Evolutionary conservation across 129 eudicot species (phyloP), one percentile per base, ranked within the genome.

Genomic region (Scalesia atractyloides): DNA sequence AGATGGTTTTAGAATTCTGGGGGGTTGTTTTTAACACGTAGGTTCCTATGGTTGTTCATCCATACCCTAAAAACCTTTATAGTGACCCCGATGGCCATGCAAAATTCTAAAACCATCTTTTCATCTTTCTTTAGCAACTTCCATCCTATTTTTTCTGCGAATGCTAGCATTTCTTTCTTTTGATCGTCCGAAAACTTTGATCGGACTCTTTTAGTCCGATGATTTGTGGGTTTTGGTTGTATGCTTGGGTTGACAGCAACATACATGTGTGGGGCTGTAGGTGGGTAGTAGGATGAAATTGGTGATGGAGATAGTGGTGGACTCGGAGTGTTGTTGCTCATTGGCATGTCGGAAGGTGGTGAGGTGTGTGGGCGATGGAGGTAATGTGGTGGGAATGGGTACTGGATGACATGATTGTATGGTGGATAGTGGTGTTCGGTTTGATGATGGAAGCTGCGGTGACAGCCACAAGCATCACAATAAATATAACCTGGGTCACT

Each of bases 401-500:
- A 81, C 64, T 83, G 86, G 39, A 79, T 65, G 15, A 65, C 36
- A 49, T 22, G 80, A 48, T 17, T 80, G 33, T n/a, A 49, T 9
- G 81, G 82, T 44, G 70, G 81, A 51, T 47, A 73, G 1, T 56
- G 66, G 4, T 86, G 85, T 2, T 80, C 83, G 0, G 88, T 79
- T 11, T 87, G 89, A 13, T 87, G 88, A 77, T 91, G 97, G 86
- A 88, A 91, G 72, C 84, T 91, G 39, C 97, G 97, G 87, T 91
- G 97, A 76, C 97, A 91, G 2, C 95, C 95, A 47, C 97, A 88
- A 2, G 93, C 97, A 20, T 88, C 87, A 79, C 97, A 91, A 22
- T 58, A 79, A 2, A 84, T 6, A 86, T 64, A 66, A 81, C 73
- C 66, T 9, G 82, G 91, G 76, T 84, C 86, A n/a, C n/a, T n/a